Evolutionary conservation across 805 yeast genomes (phyloP).

Genomic region (Wickerhamomyces bisporus): DNA sequence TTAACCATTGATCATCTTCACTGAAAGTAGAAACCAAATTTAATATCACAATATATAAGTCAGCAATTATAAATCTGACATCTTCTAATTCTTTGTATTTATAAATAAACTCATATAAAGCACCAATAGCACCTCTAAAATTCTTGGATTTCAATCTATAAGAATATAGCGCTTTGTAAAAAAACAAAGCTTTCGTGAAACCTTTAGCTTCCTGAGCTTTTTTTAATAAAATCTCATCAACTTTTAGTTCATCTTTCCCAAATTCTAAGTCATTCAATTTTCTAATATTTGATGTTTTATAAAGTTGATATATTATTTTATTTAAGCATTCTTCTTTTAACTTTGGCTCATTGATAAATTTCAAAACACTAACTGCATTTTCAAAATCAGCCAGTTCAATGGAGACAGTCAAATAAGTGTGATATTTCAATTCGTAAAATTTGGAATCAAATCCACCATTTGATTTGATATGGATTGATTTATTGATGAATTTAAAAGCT

Average conservation of each 20-base stretch:
- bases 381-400: conserved; percentile 27
- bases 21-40: conserved; percentile 33
- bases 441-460: conserved; percentile 19
- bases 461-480: conserved; percentile 18
- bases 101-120: conserved; percentile 36
- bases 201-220: conserved; percentile 25
- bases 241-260: conserved; percentile 34
- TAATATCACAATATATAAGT: conserved; percentile 34
- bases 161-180: conserved; percentile 46
- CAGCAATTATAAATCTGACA: conserved; percentile 20
- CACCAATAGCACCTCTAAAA: conserved; percentile 42
- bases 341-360: conserved; percentile 14
- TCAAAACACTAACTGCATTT: conserved; percentile 30
- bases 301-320: conserved; percentile 33
- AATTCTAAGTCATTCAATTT: conserved; percentile 39
- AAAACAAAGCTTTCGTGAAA: conserved; percentile 31
- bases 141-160: conserved; percentile 47
- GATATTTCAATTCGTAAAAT: conserved; percentile 17
- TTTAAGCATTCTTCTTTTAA: conserved; percentile 22
- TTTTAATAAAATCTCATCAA: conserved; percentile 36
- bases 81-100: conserved; percentile 11
- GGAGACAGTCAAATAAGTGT: conserved; percentile 23
- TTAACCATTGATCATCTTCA: conserved; percentile 37
- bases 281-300: conserved; percentile 34
- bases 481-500: conserved; percentile 32